Evolutionary conservation across 495 filamentous ascomycete species (phyloP).

Genomic region (Podospora didyma): DNA sequence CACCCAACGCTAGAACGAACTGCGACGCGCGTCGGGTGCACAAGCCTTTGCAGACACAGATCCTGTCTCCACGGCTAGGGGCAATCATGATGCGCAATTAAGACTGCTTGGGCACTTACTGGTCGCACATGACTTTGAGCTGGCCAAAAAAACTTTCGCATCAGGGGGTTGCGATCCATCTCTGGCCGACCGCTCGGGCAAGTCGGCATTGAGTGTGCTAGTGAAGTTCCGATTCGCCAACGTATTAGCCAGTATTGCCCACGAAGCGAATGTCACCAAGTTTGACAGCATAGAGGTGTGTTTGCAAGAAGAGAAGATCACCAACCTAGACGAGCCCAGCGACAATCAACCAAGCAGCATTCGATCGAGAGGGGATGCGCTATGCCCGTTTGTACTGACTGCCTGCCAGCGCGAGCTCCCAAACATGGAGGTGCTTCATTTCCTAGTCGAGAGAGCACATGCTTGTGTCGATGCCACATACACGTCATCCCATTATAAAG

Average conservation of each 20-base stretch:
- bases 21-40: too few species aligned
- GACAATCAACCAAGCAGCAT: not conserved
- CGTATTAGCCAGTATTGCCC: constrained; percentile 8
- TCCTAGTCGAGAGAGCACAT: constrained; percentile 37
- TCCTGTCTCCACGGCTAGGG: too few species aligned
- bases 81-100: too few species aligned
- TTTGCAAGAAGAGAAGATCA: not conserved
- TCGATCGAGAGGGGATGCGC: not conserved
- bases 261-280: not conserved
- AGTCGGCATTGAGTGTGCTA: constrained; percentile 4
- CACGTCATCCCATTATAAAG: not conserved
- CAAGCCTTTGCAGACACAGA: too few species aligned
- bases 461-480: constrained; percentile 31
- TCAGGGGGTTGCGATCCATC: too few species aligned
- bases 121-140: not conserved
- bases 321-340: not conserved
- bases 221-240: not conserved
- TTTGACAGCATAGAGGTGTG: constrained; percentile 4
- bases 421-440: constrained; percentile 38
- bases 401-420: constrained; percentile 30
- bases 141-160: not conserved
- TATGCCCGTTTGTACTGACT: constrained; percentile 27
- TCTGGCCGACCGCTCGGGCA: not conserved
- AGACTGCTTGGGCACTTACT: too few species aligned
- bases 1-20: too few species aligned